These are phyloP conservation scores for Phaffomyces thermotolerans DNA, from an alignment of 805 yeast genomes.

Conservation along the genomic window DNA sequence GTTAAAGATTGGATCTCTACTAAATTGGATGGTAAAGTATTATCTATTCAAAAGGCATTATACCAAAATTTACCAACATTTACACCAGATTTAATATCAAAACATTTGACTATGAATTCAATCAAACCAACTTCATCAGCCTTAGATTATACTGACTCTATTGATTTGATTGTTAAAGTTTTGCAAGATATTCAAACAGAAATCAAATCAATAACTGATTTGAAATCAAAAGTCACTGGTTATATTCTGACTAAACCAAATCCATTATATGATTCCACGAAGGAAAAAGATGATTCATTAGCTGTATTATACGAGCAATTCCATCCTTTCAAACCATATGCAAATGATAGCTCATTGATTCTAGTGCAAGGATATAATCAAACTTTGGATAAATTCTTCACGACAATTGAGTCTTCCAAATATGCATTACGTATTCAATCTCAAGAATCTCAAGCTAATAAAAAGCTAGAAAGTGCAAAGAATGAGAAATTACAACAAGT, in stretches of 20 bases:
- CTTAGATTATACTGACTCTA: constrained; percentile 22
- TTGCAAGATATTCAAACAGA: constrained; percentile 41
- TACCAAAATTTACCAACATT: constrained; percentile 65
- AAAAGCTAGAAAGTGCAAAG: constrained; percentile 66
- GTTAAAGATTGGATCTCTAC: constrained; percentile 24
- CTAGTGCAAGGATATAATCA: constrained; percentile 62
- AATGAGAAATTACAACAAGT: constrained; percentile 67
- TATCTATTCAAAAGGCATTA: constrained; percentile 61
- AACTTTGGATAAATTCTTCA: constrained; percentile 77
- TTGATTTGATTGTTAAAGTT: constrained; percentile 31
- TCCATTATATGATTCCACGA: constrained; percentile 36
- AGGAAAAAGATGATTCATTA: constrained; percentile 32
- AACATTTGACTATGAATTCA: constrained; percentile 37
- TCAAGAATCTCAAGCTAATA: constrained; percentile 69
- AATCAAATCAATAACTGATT: constrained; percentile 31
- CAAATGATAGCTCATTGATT: constrained; percentile 30
- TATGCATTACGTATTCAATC: constrained; percentile 67
- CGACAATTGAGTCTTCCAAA: constrained; percentile 78
- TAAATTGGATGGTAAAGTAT: constrained; percentile 28
- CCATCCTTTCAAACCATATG: constrained; percentile 57
- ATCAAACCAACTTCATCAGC: constrained; percentile 40
- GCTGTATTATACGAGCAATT: constrained; percentile 55
- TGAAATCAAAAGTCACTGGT: constrained; percentile 39
- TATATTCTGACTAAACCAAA: constrained; percentile 59
- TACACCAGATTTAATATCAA: constrained; percentile 71